Evolutionary conservation across 2,329 filamentous ascomycete genomes (phyloP).

Genomic region (Delphinella strobiligena): DNA sequence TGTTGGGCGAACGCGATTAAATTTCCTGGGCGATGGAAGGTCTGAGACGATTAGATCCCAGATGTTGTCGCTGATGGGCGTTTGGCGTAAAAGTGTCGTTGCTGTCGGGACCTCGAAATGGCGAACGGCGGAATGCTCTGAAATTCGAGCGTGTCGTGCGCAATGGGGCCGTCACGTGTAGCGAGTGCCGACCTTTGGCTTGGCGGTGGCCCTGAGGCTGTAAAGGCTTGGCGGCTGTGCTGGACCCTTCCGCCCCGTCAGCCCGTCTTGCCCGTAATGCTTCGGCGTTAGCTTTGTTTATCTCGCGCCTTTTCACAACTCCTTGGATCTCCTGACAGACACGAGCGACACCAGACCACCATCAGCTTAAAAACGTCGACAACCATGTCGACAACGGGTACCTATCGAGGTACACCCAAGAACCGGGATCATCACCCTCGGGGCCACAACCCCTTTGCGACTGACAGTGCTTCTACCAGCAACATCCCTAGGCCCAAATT

Average conservation of each 20-base stretch:
- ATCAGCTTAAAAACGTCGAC: too few relatives aligned
- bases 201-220: background rate
- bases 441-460: slow-evolving; percentile 53
- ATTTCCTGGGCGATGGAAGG: background rate
- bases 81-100: background rate
- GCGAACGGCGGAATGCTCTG: background rate
- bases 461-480: too few relatives aligned
- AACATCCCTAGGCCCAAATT: slow-evolving; percentile 56
- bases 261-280: too few relatives aligned
- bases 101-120: background rate
- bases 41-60: background rate
- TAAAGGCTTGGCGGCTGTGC: background rate
- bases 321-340: background rate
- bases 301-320: background rate
- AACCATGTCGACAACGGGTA: slow-evolving; percentile 52
- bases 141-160: background rate
- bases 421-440: slow-evolving; percentile 43
- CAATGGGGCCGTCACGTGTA: too few relatives aligned
- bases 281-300: background rate
- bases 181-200: too few relatives aligned
- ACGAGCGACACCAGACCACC: too few relatives aligned
- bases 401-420: slow-evolving; percentile 61
- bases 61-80: too few relatives aligned
- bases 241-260: background rate
- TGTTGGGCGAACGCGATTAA: slow-evolving; percentile 39